phyloP scores from a whole-genome alignment of 768 basidiomycete species.

The Porpolomopsis calyptriformis region DNA sequence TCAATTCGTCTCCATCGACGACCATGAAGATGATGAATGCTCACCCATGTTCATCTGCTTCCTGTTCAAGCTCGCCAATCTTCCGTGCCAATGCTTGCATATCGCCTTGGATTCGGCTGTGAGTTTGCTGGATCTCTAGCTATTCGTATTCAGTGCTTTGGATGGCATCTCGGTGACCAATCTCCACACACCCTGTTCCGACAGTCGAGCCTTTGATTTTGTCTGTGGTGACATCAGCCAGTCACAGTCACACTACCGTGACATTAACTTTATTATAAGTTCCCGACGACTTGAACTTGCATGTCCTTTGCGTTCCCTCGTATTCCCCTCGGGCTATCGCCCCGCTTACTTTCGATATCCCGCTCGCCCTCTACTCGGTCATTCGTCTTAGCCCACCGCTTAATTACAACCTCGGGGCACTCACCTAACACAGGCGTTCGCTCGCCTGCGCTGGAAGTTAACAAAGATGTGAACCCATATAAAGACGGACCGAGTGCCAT shows the following conservation, averaged over 20 bases:
- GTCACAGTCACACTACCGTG: constrained; percentile 1
- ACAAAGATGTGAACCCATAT: constrained; percentile 54
- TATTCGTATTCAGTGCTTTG: constrained; percentile 28
- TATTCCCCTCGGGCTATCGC: constrained; percentile 41
- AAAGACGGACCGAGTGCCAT: constrained; percentile 77
- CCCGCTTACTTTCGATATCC: constrained; percentile 29
- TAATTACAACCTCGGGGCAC: neutral
- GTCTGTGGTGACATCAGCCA: constrained; percentile 34
- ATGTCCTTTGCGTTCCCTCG: constrained; percentile 52
- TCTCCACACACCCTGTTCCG: constrained; percentile 58
- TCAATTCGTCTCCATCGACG: neutral
- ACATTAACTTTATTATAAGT: constrained; percentile 16
- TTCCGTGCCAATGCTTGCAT: constrained; percentile 86
- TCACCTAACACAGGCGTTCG: neutral
- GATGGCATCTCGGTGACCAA: neutral
- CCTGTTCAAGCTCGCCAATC: constrained; percentile 92
- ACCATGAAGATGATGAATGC: constrained; percentile 14
- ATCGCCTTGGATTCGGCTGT: constrained; percentile 75
- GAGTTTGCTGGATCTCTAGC: constrained; percentile 80
- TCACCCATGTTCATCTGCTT: constrained; percentile 90
- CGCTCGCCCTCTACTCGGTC: constrained; percentile 23
- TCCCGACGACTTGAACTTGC: no score
- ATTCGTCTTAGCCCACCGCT: constrained; percentile 27
- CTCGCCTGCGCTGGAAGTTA: constrained; percentile 9
- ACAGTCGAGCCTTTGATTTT: constrained; percentile 48